Conservation (phyloP, 768 basidiomycete genomes). For the Mycena pura region DNA sequence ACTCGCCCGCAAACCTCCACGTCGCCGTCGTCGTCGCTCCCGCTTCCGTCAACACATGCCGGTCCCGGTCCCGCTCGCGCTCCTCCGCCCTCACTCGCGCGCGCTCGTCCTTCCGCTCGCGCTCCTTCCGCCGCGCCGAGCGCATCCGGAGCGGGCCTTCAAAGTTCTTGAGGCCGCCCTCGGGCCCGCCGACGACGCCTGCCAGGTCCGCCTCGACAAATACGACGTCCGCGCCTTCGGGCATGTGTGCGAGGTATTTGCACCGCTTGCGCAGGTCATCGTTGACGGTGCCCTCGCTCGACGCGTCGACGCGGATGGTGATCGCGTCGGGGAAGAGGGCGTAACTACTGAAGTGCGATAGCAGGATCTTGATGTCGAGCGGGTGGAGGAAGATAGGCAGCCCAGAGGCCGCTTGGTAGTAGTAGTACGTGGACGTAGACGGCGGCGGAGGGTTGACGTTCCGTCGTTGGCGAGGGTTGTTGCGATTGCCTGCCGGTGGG, state of each 20-base stretch:
- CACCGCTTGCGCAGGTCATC: slow-evolving; percentile 94
- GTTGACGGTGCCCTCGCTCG: slow-evolving; percentile 81
- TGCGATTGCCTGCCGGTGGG: slow-evolving; percentile 37
- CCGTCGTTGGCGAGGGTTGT: slow-evolving; percentile 64
- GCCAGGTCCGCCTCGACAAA: slow-evolving; percentile 90
- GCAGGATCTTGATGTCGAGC: slow-evolving; percentile 91
- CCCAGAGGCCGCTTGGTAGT: slow-evolving; percentile 94
- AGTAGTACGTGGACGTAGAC: slow-evolving; percentile 90
- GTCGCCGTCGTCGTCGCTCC: slow-evolving; percentile 25
- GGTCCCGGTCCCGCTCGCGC: slow-evolving; percentile 67
- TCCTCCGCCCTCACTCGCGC: slow-evolving; percentile 83
- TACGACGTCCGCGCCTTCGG: slow-evolving; percentile 90
- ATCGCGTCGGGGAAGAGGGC: slow-evolving; percentile 85
- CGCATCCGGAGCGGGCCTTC: slow-evolving; percentile 83
- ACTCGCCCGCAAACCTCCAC: slow-evolving; percentile 30
- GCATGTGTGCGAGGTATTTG: slow-evolving; percentile 93
- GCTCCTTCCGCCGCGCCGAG: slow-evolving; percentile 76
- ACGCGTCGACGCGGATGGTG: slow-evolving; percentile 78
- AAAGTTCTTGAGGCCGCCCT: slow-evolving; percentile 79
- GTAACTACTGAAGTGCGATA: slow-evolving; percentile 84
- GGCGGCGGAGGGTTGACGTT: slow-evolving; percentile 89
- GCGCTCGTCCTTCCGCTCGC: slow-evolving; percentile 84
- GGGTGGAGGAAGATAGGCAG: slow-evolving; percentile 93
- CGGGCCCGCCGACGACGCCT: slow-evolving; percentile 68
- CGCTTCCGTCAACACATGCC: slow-evolving; percentile 31